These are phyloP conservation scores for Apiotrichum mycotoxinovorans DNA, from an alignment of 1,284 basidiomycete species.

Conservation along the genomic window DNA sequence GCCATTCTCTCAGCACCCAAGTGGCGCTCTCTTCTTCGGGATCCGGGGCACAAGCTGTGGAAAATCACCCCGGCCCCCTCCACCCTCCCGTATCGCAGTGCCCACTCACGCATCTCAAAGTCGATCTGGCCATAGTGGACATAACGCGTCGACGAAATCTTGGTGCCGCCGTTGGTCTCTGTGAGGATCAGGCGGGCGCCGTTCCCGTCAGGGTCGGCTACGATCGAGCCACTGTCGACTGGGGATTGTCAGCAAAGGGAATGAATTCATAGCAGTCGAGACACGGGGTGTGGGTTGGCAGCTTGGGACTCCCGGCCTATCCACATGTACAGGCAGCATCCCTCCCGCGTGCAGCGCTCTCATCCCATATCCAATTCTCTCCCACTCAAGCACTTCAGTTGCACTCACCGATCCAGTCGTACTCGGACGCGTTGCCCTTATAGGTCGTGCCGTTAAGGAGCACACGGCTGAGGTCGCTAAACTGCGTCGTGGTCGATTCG, in stretches of 20 bases:
- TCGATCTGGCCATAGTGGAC: conserved; percentile 75
- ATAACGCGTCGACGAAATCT: conserved; percentile 72
- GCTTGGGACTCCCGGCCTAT: too few species aligned
- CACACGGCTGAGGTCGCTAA: conserved; percentile 64
- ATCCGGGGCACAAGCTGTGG: too few species aligned
- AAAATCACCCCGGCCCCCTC: too few species aligned
- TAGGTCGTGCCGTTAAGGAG: conserved; percentile 58
- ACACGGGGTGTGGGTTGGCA: too few species aligned
- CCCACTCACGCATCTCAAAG: conserved; percentile 54
- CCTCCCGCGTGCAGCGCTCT: too few species aligned
- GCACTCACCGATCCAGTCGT: conserved; percentile 49
- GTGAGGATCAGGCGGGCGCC: conserved; percentile 62
- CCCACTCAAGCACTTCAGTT: neutral
- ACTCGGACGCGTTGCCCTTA: conserved; percentile 67
- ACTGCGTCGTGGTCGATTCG: conserved; percentile 61
- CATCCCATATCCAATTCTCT: too few species aligned
- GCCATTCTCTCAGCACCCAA: too few species aligned
- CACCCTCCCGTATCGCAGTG: neutral
- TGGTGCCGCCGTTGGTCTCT: conserved; percentile 58
- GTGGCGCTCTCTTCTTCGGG: too few species aligned
- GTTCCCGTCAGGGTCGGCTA: conserved; percentile 56
- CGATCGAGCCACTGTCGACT: conserved; percentile 67
- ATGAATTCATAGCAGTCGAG: too few species aligned
- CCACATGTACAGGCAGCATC: too few species aligned
- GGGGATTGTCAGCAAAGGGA: neutral